Evolutionary conservation across 2,329 filamentous ascomycete genomes (phyloP).

Genomic region (Rachicladosporium sp.): DNA sequence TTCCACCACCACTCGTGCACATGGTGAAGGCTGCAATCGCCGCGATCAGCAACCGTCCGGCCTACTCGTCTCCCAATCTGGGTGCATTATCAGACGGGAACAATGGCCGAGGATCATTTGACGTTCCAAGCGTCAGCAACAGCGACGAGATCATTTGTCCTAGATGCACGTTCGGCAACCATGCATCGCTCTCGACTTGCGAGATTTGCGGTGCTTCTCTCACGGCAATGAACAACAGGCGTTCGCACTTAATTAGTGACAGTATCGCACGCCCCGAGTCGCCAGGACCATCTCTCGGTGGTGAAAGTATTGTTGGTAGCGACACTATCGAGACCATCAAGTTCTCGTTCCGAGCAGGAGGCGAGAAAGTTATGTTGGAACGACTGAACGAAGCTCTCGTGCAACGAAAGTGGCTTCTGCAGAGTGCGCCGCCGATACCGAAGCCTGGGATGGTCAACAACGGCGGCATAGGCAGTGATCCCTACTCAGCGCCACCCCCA

Average conservation of each 20-base stretch:
- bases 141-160: constrained; percentile 44
- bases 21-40: constrained; percentile 78
- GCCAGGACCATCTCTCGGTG: constrained; percentile 55
- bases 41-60: constrained; percentile 49
- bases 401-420: constrained; percentile 90
- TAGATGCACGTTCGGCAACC: constrained; percentile 86
- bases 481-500: constrained; percentile 9
- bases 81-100: not conserved
- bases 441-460: constrained; percentile 37
- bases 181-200: constrained; percentile 72
- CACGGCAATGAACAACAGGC: constrained; percentile 37
- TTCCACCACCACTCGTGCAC: constrained; percentile 73
- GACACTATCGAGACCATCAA: constrained; percentile 69
- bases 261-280: constrained; percentile 50
- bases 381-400: constrained; percentile 76
- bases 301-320: constrained; percentile 32
- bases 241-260: constrained; percentile 22
- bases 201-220: constrained; percentile 83
- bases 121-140: not conserved
- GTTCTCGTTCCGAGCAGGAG: constrained; percentile 78
- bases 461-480: constrained; percentile 15
- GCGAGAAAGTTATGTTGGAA: constrained; percentile 82
- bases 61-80: constrained; percentile 4
- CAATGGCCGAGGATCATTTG: not conserved
- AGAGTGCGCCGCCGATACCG: constrained; percentile 78